Percentiles rank a stretch among this genome's conserved stretches.
These are phyloP conservation scores for Epichloe bromicola DNA, from an alignment of 2,329 filamentous ascomycete species.

Conservation along the genomic window DNA sequence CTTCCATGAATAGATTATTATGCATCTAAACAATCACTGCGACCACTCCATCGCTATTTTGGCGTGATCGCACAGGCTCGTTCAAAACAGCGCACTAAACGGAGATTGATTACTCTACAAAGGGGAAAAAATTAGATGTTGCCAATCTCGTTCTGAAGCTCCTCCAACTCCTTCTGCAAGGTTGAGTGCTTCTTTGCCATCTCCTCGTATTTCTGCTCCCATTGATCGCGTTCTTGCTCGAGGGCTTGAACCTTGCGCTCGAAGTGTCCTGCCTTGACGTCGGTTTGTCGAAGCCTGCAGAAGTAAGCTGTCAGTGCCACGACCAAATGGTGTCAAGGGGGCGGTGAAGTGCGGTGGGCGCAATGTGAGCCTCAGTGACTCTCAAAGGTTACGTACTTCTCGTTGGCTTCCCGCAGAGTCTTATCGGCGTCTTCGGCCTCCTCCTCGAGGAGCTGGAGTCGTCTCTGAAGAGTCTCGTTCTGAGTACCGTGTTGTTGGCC, in stretches of 20 bases:
- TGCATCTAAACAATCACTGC: slow-evolving; percentile 10
- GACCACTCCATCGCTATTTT: background rate
- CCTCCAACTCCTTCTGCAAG: slow-evolving; percentile 81
- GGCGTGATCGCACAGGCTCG: background rate
- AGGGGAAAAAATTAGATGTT: slow-evolving; percentile 55
- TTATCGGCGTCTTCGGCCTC: slow-evolving; percentile 95
- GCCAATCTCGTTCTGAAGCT: slow-evolving; percentile 82
- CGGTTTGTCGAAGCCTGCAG: slow-evolving; percentile 86
- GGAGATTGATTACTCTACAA: slow-evolving; percentile 10
- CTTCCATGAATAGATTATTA: slow-evolving; percentile 14
- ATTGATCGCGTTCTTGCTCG: slow-evolving; percentile 81
- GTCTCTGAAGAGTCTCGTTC: slow-evolving; percentile 83
- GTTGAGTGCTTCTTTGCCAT: slow-evolving; percentile 79
- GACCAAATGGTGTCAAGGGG: background rate
- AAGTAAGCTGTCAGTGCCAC: slow-evolving; percentile 9
- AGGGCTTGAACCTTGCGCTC: slow-evolving; percentile 98
- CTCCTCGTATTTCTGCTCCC: slow-evolving; percentile 97
- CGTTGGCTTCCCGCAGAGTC: slow-evolving; percentile 91
- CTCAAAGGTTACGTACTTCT: slow-evolving; percentile 60
- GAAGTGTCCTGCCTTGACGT: slow-evolving; percentile 98
- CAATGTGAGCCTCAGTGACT: background rate
- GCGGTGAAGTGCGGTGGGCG: background rate
- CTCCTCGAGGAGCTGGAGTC: slow-evolving; percentile 92
- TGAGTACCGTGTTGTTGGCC: slow-evolving; percentile 73
- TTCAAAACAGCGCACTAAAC: background rate